Evolutionary conservation across 2,329 filamentous ascomycete species (phyloP).

Genomic region (Alternaria brassicicola): DNA sequence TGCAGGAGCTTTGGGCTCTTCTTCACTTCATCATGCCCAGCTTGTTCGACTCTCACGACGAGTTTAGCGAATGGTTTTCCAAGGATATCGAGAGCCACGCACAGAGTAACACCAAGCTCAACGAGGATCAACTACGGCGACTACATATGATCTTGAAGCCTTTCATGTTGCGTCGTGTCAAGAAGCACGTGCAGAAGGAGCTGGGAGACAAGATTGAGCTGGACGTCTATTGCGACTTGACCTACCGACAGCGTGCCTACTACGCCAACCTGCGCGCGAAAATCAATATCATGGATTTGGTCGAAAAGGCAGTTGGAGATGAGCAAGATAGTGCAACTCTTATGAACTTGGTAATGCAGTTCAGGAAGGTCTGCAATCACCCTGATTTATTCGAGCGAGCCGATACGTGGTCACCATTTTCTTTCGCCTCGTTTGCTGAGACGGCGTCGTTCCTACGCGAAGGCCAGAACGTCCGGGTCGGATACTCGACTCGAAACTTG

Average conservation of each 20-base stretch:
- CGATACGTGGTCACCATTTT: slow-evolving; percentile 85
- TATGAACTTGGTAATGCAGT: slow-evolving; percentile 99
- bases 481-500: slow-evolving; percentile 84
- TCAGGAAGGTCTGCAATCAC: slow-evolving; percentile 98
- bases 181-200: slow-evolving; percentile 99
- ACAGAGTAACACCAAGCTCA: slow-evolving; percentile 98
- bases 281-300: slow-evolving; percentile 98
- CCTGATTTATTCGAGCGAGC: slow-evolving; percentile 96
- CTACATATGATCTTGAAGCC: slow-evolving; percentile 99
- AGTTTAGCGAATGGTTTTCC: slow-evolving; percentile 93
- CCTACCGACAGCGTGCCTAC: slow-evolving; percentile 92
- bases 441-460: slow-evolving; percentile 94
- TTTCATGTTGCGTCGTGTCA: slow-evolving; percentile 99
- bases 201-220: slow-evolving; percentile 98
- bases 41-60: slow-evolving; percentile 90
- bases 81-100: slow-evolving; percentile 98
- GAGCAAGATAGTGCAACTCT: slow-evolving; percentile 93
- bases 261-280: slow-evolving; percentile 93
- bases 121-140: slow-evolving; percentile 95
- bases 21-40: slow-evolving; percentile 99
- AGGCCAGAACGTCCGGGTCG: slow-evolving; percentile 76
- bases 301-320: slow-evolving; percentile 94
- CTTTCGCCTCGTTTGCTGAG: slow-evolving; percentile 86
- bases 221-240: slow-evolving; percentile 95
- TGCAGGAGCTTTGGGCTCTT: slow-evolving; percentile 98